Percentiles rank a stretch among this genome's conserved stretches.
Evolutionary conservation across 2,329 filamentous ascomycete species (phyloP).

Genomic region (Epichloe sibirici): DNA sequence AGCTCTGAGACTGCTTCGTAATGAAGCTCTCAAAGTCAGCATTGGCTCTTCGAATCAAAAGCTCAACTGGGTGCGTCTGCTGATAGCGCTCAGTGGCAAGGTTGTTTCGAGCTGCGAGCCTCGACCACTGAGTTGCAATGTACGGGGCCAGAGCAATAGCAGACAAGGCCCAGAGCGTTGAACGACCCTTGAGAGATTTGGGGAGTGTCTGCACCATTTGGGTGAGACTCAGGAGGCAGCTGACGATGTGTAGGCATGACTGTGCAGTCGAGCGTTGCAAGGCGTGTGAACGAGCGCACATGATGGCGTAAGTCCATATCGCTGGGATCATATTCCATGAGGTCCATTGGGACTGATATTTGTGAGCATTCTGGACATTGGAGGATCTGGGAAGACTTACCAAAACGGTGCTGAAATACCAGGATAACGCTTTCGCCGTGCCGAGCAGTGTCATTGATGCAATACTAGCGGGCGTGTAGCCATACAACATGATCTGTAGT

Average conservation of each 20-base stretch:
- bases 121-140: constrained; percentile 15
- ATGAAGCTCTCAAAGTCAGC: constrained; percentile 19
- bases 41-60: constrained; percentile 17
- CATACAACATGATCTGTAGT: not conserved
- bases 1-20: constrained; percentile 24
- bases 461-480: not conserved
- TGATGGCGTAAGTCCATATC: constrained; percentile 21
- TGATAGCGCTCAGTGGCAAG: not conserved
- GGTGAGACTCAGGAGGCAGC: constrained; percentile 19
- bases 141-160: constrained; percentile 20
- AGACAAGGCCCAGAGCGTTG: constrained; percentile 19
- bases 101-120: constrained; percentile 6
- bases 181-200: constrained; percentile 14
- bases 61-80: constrained; percentile 24
- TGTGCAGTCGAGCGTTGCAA: constrained; percentile 14
- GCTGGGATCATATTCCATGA: not conserved
- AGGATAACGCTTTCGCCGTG: not conserved
- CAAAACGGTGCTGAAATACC: not conserved
- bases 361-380: not conserved
- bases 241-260: constrained; percentile 14
- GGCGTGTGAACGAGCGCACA: constrained; percentile 17
- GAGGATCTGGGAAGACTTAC: not conserved
- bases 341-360: not conserved
- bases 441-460: not conserved
- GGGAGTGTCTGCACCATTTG: constrained; percentile 22